Conservation (phyloP, 1,284 basidiomycete species). For the Xerocomus cyaneibrunnescens region DNA sequence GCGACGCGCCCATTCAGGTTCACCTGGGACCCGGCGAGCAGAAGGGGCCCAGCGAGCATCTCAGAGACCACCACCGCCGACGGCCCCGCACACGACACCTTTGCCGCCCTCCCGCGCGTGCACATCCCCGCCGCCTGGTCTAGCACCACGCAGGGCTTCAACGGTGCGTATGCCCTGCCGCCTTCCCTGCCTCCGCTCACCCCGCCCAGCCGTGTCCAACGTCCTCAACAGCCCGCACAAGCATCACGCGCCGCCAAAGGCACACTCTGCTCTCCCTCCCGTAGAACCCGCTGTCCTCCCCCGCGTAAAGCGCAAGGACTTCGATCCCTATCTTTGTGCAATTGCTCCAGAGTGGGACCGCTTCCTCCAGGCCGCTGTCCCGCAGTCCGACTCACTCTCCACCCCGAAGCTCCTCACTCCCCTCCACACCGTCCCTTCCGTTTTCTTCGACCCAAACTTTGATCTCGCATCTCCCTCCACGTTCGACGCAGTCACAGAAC, state of each 20-base stretch:
- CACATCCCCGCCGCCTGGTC: slow-evolving; percentile 60
- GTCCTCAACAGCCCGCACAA: slow-evolving; percentile 86
- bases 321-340: slow-evolving; percentile 77
- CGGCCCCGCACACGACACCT: slow-evolving; percentile 52
- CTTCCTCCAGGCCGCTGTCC: slow-evolving; percentile 54
- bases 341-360: slow-evolving; percentile 78
- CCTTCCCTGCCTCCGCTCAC: slow-evolving; percentile 1
- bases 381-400: slow-evolving; percentile 39
- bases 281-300: slow-evolving; percentile 71
- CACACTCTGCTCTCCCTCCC: slow-evolving; percentile 75
- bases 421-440: slow-evolving; percentile 74
- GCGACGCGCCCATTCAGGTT: no score
- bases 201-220: slow-evolving; percentile 60
- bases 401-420: slow-evolving; percentile 55
- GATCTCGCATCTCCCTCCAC: slow-evolving; percentile 84
- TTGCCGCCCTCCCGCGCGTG: slow-evolving; percentile 43
- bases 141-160: slow-evolving; percentile 74
- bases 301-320: slow-evolving; percentile 79
- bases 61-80: slow-evolving; percentile 63
- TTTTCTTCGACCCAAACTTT: slow-evolving; percentile 82
- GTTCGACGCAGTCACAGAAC: slow-evolving; percentile 81
- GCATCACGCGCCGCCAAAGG: slow-evolving; percentile 80
- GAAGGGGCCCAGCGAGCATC: no score
- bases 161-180: slow-evolving; percentile 49
- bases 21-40: no score